Evolutionary conservation across 768 basidiomycete genomes (phyloP), one percentile per base, ranked within the genome.

Genomic region (Inosperma sp.): DNA sequence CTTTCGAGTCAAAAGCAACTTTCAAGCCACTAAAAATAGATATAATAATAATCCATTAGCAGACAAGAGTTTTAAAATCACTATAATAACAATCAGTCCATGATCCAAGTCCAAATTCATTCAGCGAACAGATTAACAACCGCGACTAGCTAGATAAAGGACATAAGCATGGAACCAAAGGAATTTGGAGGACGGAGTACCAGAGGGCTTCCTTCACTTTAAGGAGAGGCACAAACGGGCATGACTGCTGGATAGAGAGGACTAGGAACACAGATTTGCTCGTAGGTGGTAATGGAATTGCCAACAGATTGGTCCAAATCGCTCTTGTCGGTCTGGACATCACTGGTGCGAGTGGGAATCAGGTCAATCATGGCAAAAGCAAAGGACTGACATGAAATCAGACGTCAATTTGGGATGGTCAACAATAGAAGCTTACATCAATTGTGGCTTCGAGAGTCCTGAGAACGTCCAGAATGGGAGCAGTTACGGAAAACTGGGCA

Each of bases 401-500:
- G 14, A 19, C 21, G 21, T 14, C 17, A 44, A 9, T 16, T 29
- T 23, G 22, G 13, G 9, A 13, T 43, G 30, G 14, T 1, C 7
- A 7, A 19, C 2, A 14, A 6, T 30, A 7, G 23, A 26, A 3
- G 21, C 16, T 16, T 25, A 46, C 45, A 34, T 46, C 45, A 10
- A 46, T 46, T 16, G 3, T 7, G 9, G 14, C 22, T 46, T 57
- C 56, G 46, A 57, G 56, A 26, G 10, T 34, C 12, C 34, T 19
- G 17, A 57, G 49, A 3, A 42, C 44, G 0, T 12, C 44, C 2
- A 29, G 12, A 19, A 57, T 54, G 12, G 56, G 56, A 7, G 46
- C 49, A 4, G 52, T 54, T 6, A 54, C 4, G 21, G 2, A 19
- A 34, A 57, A 57, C 10, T 54, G 56, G 21, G 56, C 52, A 17